Evolutionary conservation across 495 filamentous ascomycete genomes (phyloP), one percentile per base, ranked within the genome.

Genomic region (Trichoderma erinaceum): DNA sequence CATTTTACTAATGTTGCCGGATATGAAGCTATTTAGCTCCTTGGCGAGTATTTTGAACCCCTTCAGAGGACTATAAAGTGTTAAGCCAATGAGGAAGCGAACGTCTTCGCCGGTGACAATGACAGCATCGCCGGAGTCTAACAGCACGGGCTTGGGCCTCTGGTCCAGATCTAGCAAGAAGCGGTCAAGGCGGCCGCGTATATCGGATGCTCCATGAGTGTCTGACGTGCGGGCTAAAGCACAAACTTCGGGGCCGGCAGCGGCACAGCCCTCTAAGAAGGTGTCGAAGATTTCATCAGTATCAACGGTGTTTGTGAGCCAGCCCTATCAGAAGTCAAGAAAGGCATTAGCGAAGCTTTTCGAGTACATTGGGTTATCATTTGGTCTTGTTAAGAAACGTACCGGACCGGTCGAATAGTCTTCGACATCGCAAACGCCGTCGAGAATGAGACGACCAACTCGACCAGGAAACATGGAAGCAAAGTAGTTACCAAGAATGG

Each of bases 401-500:
- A 61, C 68, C 16, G 64, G 64, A 27, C 65, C 68, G 7, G 32
- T 32, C 21, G 61, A 25, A 66, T 79, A 82, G 44, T 79, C 72
- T 18, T 78, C 68, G 11, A 73, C 70, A 65, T 80, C 75, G 8
- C 73, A 75, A 4, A 79, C 73, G 11, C 71, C 77, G 52, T 81
- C 79, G 0, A 81, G 67, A 7, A 79, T 70, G 67, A 80, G 71
- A 50, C 78, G 73, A 1, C 75, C 78, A 4, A 82, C 77, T 1
- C 79, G 74, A 44, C 77, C 77, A 13, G 80, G 79, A 65, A 77
- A 79, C 78, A 81, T 78, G 10, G 77, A 74, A 3, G 79, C 78
- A 64, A 82, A 82, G 27, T 72, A 87, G 67, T 82, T 76, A 3
- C 87, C 87, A 0, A 89, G 76, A 6, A 86, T 66, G 0, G 85